These are phyloP conservation scores for Leccinum subtestaceum DNA, from an alignment of 768 basidiomycete species.

Conservation along the genomic window DNA sequence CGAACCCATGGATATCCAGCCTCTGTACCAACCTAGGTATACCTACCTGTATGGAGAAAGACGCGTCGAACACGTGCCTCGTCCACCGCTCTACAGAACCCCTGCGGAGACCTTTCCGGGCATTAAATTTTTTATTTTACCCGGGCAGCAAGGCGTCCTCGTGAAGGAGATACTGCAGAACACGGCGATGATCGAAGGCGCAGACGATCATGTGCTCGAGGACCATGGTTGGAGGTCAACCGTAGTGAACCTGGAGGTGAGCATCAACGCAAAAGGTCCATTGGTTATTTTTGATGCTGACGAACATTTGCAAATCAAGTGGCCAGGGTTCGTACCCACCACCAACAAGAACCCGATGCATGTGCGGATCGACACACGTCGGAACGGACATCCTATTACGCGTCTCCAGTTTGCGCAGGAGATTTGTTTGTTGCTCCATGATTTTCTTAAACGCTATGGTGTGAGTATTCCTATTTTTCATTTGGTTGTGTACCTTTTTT, in stretches of 20 bases:
- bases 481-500: neutral
- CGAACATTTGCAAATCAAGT: neutral
- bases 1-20: neutral
- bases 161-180: neutral
- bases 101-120: neutral
- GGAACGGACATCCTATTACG: neutral
- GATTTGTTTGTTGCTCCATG: neutral
- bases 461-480: neutral
- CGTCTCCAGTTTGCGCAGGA: neutral
- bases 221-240: neutral
- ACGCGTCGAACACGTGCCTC: constrained; percentile 1
- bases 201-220: neutral
- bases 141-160: neutral
- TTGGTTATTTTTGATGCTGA: neutral
- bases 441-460: neutral
- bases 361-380: neutral
- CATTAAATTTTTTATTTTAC: neutral
- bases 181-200: neutral
- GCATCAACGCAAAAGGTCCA: neutral
- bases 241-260: neutral
- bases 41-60: neutral
- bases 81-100: neutral
- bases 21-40: neutral
- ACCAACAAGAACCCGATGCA: neutral
- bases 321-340: neutral